Conservation (phyloP, 257 asterid species). For the Plantago elongata region DNA sequence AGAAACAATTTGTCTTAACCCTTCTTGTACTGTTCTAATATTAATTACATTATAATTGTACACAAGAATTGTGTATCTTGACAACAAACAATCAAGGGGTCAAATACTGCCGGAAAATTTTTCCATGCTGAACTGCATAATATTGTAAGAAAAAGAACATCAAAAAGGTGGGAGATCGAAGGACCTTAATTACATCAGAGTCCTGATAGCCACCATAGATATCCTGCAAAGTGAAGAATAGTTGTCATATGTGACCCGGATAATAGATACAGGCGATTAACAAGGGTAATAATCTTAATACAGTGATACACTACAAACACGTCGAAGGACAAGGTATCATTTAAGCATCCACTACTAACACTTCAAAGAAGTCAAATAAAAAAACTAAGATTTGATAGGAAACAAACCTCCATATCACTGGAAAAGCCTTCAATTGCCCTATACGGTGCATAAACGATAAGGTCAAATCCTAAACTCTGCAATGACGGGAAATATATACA, state of each 20-base stretch:
- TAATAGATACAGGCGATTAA: conserved; percentile 3
- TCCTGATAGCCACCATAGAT: conserved; percentile 37
- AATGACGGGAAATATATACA: conserved; percentile 18
- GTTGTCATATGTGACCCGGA: conserved; percentile 16
- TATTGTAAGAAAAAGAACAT: neutral
- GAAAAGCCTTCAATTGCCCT: conserved; percentile 85
- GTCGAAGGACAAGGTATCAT: too few relatives aligned
- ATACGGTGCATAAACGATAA: conserved; percentile 91
- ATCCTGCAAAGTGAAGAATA: conserved; percentile 47
- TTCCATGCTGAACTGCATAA: neutral
- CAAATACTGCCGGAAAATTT: neutral
- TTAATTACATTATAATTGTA: too few relatives aligned
- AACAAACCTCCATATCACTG: conserved; percentile 65
- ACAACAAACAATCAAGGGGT: neutral
- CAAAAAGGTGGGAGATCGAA: conserved; percentile 13
- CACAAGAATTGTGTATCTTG: neutral
- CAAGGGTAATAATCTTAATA: conserved; percentile 9
- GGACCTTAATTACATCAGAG: conserved; percentile 54
- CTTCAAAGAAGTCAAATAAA: neutral
- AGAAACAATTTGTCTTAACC: too few relatives aligned
- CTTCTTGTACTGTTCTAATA: too few relatives aligned
- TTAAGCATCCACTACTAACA: too few relatives aligned
- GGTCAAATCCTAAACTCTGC: conserved; percentile 96
- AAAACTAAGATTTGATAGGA: conserved; percentile 3
- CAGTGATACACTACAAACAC: neutral